phyloP scores from a whole-genome alignment of 768 basidiomycete species.

The Lentinula edodes region DNA sequence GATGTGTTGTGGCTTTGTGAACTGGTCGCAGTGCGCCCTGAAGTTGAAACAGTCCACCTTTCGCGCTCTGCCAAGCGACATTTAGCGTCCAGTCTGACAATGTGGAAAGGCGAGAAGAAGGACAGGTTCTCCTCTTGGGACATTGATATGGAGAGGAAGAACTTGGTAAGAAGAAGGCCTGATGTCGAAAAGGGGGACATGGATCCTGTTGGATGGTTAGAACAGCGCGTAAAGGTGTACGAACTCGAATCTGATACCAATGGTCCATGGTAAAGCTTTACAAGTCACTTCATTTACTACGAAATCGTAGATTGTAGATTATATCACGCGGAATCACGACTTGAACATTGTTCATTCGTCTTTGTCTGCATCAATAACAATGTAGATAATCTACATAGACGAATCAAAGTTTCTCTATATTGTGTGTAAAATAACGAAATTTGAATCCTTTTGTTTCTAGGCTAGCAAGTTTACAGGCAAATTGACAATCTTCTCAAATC shows the following conservation, averaged over 20 bases:
- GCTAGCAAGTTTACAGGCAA: too few relatives aligned
- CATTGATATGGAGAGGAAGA: neutral
- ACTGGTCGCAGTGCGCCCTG: conserved; percentile 1
- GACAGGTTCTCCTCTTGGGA: neutral
- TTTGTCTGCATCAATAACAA: too few relatives aligned
- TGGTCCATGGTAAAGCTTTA: too few relatives aligned
- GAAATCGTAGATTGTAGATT: too few relatives aligned
- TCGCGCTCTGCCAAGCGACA: conserved; percentile 4
- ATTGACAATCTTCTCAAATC: too few relatives aligned
- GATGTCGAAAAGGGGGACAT: neutral
- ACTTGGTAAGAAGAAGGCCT: neutral
- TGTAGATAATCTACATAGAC: too few relatives aligned
- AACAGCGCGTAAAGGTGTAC: neutral
- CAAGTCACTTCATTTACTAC: too few relatives aligned
- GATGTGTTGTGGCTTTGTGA: conserved; percentile 6
- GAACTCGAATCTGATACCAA: neutral
- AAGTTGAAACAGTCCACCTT: conserved; percentile 5
- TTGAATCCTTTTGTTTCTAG: too few relatives aligned
- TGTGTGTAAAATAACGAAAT: too few relatives aligned
- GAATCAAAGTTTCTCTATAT: too few relatives aligned
- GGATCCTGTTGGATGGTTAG: neutral
- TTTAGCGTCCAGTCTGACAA: neutral
- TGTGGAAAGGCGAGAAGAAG: neutral
- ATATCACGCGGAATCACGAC: too few relatives aligned
- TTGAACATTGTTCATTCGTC: too few relatives aligned